Evolutionary conservation across 495 filamentous ascomycete genomes (phyloP), one percentile per base, ranked within the genome.

Genomic region (Cercophora scortea): DNA sequence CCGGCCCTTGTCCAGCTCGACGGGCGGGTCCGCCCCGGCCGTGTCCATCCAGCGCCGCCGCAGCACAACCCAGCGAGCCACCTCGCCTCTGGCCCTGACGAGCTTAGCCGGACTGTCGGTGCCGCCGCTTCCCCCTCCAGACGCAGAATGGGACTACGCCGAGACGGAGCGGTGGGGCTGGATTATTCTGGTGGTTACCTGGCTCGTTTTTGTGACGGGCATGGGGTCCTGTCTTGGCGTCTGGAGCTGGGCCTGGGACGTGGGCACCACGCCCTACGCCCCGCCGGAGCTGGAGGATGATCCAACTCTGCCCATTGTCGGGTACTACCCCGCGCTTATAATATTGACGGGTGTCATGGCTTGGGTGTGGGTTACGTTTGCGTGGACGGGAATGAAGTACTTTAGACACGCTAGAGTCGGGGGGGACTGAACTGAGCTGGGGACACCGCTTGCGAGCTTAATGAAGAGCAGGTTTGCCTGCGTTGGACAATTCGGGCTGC

Each of bases 231-330:
- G 90, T 63, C 78, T 96, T 13, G 93, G 85, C n/a, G 84, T 96
- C n/a, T 98, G 93, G 93, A 93, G 84, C 66, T 98, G 93, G 93
- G 92, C 93, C 0, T 97, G 93, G 93, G 93, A 96, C 72, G 92
- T 96, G 7, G 91, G 90, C n/a, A 89, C 90, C 64, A 96, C 89
- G 15, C 90, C 90, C 0, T 91, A 94, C 64, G 91, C 90, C 49
- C 91, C 93, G 36, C 88, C 90, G 6, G 91, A 95, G 66, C 74
- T 95, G 41, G 89, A 95, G 64, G 89, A 95, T 71, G 90, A 96
- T 72, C 84, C 86, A 3, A 96, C 90, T 1, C 69, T 96, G 53
- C 93, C 93, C 11, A 95, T 98, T 60, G 87, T 93, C 6, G 93
- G 93, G 1, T 98, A 98, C 64, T 98, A 98, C 71, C 93, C 93